Evolutionary conservation across 177 flowering plant genomes (phyloP), one percentile per base, ranked within the genome.

Genomic region (Vitis hybrid): DNA sequence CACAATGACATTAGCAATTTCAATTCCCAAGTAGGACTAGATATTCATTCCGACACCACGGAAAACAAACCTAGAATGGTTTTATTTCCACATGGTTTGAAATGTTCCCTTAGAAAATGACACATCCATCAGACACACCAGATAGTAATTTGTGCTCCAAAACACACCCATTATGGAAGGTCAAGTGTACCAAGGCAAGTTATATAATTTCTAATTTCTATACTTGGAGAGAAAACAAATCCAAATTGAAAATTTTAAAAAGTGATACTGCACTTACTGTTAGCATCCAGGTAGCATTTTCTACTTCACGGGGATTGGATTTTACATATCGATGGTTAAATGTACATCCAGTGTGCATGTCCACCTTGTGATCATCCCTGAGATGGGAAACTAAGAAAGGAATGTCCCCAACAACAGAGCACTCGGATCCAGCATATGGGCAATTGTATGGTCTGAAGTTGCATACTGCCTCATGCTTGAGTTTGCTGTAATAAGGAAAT

Each of bases 251-350:
- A 62, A 60, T 4, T 69, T 11, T 11, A 69, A 29, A 66, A 60
- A 50, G 55, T 64, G 31, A 50, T 58, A 9, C 14, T n/a, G 67
- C 3, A 77, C 81, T 76, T 77, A 83, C 86, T n/a, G 86, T 83
- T 26, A 83, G 79, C 86, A 83, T 83, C 86, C 86, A 83, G 10
- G 86, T 83, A 39, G 86, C 86, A 65, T 83, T 83, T 69, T 83
- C 86, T 26, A 83, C 86, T 73, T 83, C 86, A 12, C 82, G 84
- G 33, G 86, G 86, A 72, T 83, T 83, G 10, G 86, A 80, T 63
- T 83, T 83, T n/a, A 83, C 86, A 75, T 83, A 83, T 10, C 86
- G 86, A 73, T 83, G 86, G 64, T 83, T 83, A 66, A 83, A 83
- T 14, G 86, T 83, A 67, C 80, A 78, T 16, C 86, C 86, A 9